Evolutionary conservation across 164 flowering plant species (phyloP).

Genomic region (Nymphaea colorata): DNA sequence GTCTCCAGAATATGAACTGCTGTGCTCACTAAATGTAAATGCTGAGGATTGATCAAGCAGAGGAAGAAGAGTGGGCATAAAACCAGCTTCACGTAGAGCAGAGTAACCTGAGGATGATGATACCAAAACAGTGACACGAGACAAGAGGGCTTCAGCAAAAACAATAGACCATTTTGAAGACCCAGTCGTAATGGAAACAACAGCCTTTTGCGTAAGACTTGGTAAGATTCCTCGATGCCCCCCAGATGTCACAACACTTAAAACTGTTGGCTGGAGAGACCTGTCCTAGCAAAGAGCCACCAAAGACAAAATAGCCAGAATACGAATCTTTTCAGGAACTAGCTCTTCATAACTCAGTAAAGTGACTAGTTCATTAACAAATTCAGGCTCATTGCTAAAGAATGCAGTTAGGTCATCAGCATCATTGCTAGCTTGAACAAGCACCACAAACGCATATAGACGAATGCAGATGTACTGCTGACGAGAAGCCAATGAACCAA

Average conservation of each 20-base stretch:
- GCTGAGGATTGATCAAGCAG: constrained; percentile 79
- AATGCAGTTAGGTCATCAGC: constrained; percentile 65
- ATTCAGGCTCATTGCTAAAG: constrained; percentile 80
- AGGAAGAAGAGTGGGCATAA: constrained; percentile 85
- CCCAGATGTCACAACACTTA: constrained; percentile 78
- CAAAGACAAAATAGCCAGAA: constrained; percentile 53
- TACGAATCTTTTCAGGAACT: constrained; percentile 60
- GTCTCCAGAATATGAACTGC: constrained; percentile 86
- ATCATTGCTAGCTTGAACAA: constrained; percentile 71
- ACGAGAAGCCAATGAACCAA: constrained; percentile 49
- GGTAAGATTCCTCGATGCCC: constrained; percentile 73
- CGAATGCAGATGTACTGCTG: constrained; percentile 84
- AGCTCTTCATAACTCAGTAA: constrained; percentile 74
- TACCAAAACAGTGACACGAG: constrained; percentile 77
- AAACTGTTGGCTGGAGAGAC: constrained; percentile 57
- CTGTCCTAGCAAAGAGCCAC: constrained; percentile 87
- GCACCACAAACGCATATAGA: constrained; percentile 75
- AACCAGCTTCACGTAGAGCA: constrained; percentile 88
- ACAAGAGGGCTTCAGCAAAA: constrained; percentile 79
- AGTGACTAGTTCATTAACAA: constrained; percentile 70
- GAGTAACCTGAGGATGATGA: constrained; percentile 88
- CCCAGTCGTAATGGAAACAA: constrained; percentile 48
- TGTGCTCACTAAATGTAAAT: constrained; percentile 73
- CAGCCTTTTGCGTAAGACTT: constrained; percentile 87
- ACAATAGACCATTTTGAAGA: constrained; percentile 68